These are phyloP conservation scores for Setaria italica DNA, from an alignment of 202 grass and related monocot genomes.

Conservation along the genomic window DNA sequence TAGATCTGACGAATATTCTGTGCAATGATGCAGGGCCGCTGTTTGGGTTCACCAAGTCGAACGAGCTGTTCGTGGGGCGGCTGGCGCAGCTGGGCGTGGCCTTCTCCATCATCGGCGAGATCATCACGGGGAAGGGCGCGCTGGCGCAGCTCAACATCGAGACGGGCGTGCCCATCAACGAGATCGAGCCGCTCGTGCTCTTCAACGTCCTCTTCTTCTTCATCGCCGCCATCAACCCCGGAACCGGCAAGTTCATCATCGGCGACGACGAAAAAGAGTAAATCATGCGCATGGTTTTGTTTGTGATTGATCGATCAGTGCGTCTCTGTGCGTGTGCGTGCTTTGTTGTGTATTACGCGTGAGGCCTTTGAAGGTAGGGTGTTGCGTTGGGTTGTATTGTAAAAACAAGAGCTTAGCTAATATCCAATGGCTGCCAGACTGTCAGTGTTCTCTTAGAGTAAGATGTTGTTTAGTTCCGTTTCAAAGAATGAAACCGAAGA, in stretches of 20 bases:
- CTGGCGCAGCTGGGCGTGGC: slow-evolving; percentile 94
- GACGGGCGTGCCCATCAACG: slow-evolving; percentile 92
- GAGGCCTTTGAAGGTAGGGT: slow-evolving; percentile 34
- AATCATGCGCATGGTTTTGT: neutral
- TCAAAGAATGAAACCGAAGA: neutral
- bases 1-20: neutral
- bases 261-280: slow-evolving; percentile 59
- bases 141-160: slow-evolving; percentile 98
- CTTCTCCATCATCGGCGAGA: slow-evolving; percentile 98
- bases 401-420: slow-evolving; percentile 53
- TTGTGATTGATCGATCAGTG: neutral
- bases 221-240: slow-evolving; percentile 91
- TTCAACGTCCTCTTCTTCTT: slow-evolving; percentile 98
- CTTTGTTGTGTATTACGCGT: slow-evolving; percentile 30
- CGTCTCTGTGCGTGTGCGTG: neutral
- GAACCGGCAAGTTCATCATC: slow-evolving; percentile 83
- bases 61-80: slow-evolving; percentile 99
- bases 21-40: slow-evolving; percentile 69
- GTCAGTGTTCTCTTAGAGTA: neutral
- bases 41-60: slow-evolving; percentile 98
- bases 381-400: slow-evolving; percentile 22
- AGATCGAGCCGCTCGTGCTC: slow-evolving; percentile 94
- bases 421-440: slow-evolving; percentile 7
- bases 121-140: slow-evolving; percentile 95
- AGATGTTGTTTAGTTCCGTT: neutral